Conservation (phyloP, 306 rosid genomes). For the Mimosa pudica region DNA sequence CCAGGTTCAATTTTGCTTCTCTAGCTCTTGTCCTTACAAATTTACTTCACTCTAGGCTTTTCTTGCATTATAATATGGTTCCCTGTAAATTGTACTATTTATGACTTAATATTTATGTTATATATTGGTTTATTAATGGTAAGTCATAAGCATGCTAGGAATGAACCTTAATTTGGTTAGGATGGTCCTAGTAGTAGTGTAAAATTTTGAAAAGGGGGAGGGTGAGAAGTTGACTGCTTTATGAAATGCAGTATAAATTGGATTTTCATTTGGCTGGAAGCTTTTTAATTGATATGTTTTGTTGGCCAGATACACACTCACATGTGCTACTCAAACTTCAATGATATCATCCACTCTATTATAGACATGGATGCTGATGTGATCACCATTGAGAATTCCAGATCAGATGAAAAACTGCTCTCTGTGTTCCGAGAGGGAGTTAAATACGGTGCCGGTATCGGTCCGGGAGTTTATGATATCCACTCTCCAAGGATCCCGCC, state of each 20-base stretch:
- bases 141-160: not conserved
- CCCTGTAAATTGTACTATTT: not conserved
- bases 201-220: not conserved
- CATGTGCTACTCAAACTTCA: constrained; percentile 92
- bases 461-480: constrained; percentile 86
- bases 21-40: constrained; percentile 3
- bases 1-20: constrained; percentile 54
- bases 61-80: not conserved
- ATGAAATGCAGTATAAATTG: too few species aligned
- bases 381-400: constrained; percentile 86
- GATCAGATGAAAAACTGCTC: constrained; percentile 82
- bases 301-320: constrained; percentile 80
- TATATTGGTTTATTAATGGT: not conserved
- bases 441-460: constrained; percentile 82
- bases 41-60: not conserved
- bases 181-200: not conserved
- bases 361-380: constrained; percentile 92
- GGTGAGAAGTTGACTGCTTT: not conserved
- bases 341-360: constrained; percentile 81
- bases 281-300: not conserved
- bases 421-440: constrained; percentile 86
- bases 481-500: constrained; percentile 95
- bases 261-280: not conserved
- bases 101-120: not conserved
- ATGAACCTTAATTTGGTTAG: not conserved